Conservation (phyloP, 805 yeast species). For the Yarrowia yakushimensis region DNA sequence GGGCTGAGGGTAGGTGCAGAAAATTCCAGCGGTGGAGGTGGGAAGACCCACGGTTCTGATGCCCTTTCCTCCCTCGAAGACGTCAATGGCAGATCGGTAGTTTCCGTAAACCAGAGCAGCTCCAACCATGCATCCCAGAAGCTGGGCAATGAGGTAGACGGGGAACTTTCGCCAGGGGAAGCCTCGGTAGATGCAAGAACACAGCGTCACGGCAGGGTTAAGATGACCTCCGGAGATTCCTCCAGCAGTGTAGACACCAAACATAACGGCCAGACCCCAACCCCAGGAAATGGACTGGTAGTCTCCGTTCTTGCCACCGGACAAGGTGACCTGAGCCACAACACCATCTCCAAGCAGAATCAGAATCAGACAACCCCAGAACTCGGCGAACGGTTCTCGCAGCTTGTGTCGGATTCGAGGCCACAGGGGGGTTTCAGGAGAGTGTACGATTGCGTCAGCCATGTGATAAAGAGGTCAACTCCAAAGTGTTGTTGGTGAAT, state of each 20-base stretch:
- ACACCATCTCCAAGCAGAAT: slow-evolving; percentile 49
- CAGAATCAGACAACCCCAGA: slow-evolving; percentile 48
- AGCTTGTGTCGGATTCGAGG: slow-evolving; percentile 34
- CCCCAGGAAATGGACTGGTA: slow-evolving; percentile 45
- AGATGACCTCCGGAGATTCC: slow-evolving; percentile 60
- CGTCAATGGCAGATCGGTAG: slow-evolving; percentile 42
- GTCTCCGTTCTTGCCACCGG: slow-evolving; percentile 42
- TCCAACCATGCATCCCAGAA: slow-evolving; percentile 49
- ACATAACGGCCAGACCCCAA: slow-evolving; percentile 55
- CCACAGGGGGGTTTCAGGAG: slow-evolving; percentile 24
- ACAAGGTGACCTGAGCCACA: slow-evolving; percentile 45
- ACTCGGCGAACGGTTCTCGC: slow-evolving; percentile 52
- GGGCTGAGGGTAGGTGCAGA: slow-evolving; percentile 46
- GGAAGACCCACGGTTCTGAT: slow-evolving; percentile 37
- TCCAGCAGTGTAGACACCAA: slow-evolving; percentile 51
- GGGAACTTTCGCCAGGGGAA: slow-evolving; percentile 51
- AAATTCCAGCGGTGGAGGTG: slow-evolving; percentile 44
- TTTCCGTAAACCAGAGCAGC: slow-evolving; percentile 47
- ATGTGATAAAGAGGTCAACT: neutral
- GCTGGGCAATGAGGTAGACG: slow-evolving; percentile 46
- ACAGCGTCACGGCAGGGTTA: slow-evolving; percentile 52
- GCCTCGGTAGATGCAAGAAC: slow-evolving; percentile 48
- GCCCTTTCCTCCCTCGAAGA: slow-evolving; percentile 37
- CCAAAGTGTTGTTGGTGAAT: too few species aligned
- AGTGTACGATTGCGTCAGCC: neutral